These are phyloP conservation scores for Claviceps monticola DNA, from an alignment of 2,329 filamentous ascomycete species.

Conservation along the genomic window DNA sequence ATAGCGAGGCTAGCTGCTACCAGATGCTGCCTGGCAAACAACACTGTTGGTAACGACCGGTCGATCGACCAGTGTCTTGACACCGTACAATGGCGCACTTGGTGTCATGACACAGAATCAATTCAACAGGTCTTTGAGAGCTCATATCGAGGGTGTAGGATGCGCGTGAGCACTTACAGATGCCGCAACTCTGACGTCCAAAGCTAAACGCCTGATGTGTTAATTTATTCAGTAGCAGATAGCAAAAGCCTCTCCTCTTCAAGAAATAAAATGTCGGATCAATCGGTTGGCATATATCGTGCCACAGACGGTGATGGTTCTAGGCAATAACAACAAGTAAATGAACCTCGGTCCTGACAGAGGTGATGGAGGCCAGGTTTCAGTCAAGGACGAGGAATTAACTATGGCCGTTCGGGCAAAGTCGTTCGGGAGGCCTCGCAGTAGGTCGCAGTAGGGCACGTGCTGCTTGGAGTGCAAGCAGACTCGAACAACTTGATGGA, in stretches of 20 bases:
- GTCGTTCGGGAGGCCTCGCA: not conserved
- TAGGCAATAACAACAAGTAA: too few species aligned
- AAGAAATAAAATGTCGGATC: too few species aligned
- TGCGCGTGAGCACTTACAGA: too few species aligned
- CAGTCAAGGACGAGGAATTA: not conserved
- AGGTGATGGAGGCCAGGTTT: not conserved
- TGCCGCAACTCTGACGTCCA: too few species aligned
- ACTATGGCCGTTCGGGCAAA: not conserved
- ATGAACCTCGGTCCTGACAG: too few species aligned
- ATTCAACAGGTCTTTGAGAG: not conserved
- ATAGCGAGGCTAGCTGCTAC: not conserved
- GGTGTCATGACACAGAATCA: not conserved
- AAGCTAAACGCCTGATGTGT: too few species aligned
- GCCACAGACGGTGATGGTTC: too few species aligned
- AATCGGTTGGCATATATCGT: too few species aligned
- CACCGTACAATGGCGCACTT: not conserved
- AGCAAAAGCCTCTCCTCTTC: too few species aligned
- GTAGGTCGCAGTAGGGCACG: not conserved
- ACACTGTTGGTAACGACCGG: not conserved
- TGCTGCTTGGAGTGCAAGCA: not conserved
- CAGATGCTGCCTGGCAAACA: not conserved
- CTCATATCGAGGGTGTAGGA: not conserved
- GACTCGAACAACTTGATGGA: not conserved
- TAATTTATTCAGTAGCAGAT: too few species aligned
- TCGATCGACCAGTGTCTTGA: slow-evolving; percentile 1